These are phyloP conservation scores for Cladorrhinum sp. DNA, from an alignment of 2,329 filamentous ascomycete species.

Conservation along the genomic window DNA sequence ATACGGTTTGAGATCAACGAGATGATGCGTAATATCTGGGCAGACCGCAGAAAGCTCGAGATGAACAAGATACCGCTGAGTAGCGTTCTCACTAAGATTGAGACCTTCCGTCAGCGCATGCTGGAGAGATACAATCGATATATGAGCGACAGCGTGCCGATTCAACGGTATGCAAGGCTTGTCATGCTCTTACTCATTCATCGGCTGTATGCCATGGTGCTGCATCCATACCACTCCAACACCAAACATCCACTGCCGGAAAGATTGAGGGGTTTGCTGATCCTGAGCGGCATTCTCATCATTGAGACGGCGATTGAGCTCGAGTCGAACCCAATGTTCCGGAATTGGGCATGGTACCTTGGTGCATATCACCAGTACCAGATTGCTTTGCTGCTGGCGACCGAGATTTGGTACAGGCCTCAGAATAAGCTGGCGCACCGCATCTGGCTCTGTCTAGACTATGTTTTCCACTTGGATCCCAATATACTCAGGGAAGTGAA, in stretches of 20 bases:
- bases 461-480: constrained; percentile 62
- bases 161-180: constrained; percentile 62
- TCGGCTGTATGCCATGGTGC: constrained; percentile 62
- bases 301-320: constrained; percentile 47
- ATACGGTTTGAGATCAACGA: constrained; percentile 73
- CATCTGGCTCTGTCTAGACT: constrained; percentile 71
- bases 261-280: constrained; percentile 60
- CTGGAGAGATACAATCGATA: constrained; percentile 63
- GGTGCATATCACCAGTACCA: constrained; percentile 74
- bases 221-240: constrained; percentile 64
- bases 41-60: constrained; percentile 65
- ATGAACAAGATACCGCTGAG: constrained; percentile 60
- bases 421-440: constrained; percentile 57
- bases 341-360: constrained; percentile 66
- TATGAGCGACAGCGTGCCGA: constrained; percentile 56
- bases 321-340: constrained; percentile 45
- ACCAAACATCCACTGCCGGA: constrained; percentile 52
- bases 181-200: constrained; percentile 64
- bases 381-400: constrained; percentile 63
- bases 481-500: constrained; percentile 54
- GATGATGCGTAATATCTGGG: constrained; percentile 68
- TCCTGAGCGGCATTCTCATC: constrained; percentile 57
- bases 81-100: constrained; percentile 63
- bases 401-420: constrained; percentile 62
- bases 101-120: constrained; percentile 64